Evolutionary conservation across 148 eudicot genomes (phyloP).

Genomic region (Linanthus parryae): DNA sequence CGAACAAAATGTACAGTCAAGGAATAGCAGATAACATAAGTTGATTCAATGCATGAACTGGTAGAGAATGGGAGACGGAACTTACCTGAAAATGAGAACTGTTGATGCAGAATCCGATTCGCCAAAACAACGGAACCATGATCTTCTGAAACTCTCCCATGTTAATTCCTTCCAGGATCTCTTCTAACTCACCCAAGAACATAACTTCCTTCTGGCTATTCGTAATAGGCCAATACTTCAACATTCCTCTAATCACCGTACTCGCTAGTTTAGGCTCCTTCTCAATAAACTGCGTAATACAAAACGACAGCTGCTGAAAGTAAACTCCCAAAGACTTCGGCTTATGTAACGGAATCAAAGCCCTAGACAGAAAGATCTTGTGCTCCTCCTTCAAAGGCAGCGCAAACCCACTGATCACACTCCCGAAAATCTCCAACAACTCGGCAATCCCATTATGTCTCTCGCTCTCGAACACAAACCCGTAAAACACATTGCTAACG

Average conservation of each 20-base stretch:
- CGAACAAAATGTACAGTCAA: too few relatives aligned
- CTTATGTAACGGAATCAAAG: slow-evolving; percentile 83
- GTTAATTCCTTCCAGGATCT: slow-evolving; percentile 75
- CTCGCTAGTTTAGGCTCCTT: slow-evolving; percentile 84
- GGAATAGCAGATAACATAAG: too few relatives aligned
- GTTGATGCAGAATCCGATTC: slow-evolving; percentile 84
- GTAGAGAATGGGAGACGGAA: too few relatives aligned
- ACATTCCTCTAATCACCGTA: slow-evolving; percentile 68
- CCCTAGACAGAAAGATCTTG: slow-evolving; percentile 76
- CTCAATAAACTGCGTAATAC: slow-evolving; percentile 80
- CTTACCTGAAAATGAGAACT: slow-evolving; percentile 89
- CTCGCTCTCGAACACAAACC: slow-evolving; percentile 71
- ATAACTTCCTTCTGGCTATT: slow-evolving; percentile 92
- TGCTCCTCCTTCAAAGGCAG: slow-evolving; percentile 94
- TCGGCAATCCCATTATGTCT: slow-evolving; percentile 88
- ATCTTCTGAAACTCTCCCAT: slow-evolving; percentile 82
- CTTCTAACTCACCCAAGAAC: slow-evolving; percentile 86
- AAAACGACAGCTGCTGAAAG: slow-evolving; percentile 82
- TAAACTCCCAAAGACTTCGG: slow-evolving; percentile 68
- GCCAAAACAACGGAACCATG: slow-evolving; percentile 76
- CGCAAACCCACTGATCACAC: slow-evolving; percentile 92
- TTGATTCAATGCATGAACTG: too few relatives aligned
- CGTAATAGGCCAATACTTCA: slow-evolving; percentile 92
- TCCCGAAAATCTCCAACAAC: slow-evolving; percentile 88
- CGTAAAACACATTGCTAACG: slow-evolving; percentile 70